Evolutionary conservation across 2,329 filamentous ascomycete species (phyloP).

Genomic region (Fusarium nematophilum): DNA sequence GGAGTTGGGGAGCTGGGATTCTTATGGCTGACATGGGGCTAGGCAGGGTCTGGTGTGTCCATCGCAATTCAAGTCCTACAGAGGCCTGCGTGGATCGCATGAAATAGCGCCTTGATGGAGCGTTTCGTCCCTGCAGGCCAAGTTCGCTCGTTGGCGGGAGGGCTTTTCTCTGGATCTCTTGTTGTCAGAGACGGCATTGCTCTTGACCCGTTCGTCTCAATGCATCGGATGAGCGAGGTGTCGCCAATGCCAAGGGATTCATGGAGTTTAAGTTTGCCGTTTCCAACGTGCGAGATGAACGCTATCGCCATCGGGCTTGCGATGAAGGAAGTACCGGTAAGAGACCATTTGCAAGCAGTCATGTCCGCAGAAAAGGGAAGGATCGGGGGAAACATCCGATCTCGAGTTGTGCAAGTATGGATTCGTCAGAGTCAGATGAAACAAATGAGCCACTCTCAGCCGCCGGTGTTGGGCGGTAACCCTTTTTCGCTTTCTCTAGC

Average conservation of each 20-base stretch:
- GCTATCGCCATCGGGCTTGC: not conserved
- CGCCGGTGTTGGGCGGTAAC: constrained; percentile 23
- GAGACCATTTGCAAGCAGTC: not conserved
- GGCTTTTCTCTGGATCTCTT: not conserved
- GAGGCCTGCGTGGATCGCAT: constrained; percentile 24
- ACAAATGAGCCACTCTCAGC: constrained; percentile 24
- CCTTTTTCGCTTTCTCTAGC: constrained; percentile 8
- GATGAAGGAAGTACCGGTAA: too few relatives aligned
- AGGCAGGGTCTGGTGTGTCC: constrained; percentile 25
- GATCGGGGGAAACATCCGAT: constrained; percentile 20
- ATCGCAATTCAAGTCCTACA: constrained; percentile 32
- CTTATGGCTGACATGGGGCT: constrained; percentile 15
- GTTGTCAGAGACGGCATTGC: not conserved
- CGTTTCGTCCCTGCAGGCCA: constrained; percentile 27
- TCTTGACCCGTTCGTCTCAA: constrained; percentile 15
- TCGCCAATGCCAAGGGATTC: not conserved
- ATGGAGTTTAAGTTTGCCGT: not conserved
- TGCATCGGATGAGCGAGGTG: constrained; percentile 5
- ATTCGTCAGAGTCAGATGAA: constrained; percentile 27
- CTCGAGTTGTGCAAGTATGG: not conserved
- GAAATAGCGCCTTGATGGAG: constrained; percentile 29
- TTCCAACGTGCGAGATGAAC: not conserved
- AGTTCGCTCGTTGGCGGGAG: not conserved
- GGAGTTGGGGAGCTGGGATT: constrained; percentile 13
- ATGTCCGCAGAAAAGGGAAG: constrained; percentile 2